These are phyloP conservation scores for Yamagishiella unicocca DNA, from an alignment of 139 green algal species.

Conservation along the genomic window DNA sequence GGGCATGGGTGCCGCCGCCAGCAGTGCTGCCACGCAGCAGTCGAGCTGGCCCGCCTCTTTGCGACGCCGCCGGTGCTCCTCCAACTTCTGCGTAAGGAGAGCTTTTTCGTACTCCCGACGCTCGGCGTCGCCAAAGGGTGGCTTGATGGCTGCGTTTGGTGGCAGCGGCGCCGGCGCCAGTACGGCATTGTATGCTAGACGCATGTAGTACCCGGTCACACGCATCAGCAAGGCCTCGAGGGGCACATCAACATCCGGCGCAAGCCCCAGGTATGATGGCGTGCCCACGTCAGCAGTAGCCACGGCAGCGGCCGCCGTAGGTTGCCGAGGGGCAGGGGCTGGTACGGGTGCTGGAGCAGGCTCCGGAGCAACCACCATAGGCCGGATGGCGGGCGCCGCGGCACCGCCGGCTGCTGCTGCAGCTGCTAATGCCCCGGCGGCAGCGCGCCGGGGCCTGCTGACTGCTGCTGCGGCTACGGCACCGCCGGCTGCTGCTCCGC, in stretches of 20 bases:
- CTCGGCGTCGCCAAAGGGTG: background rate
- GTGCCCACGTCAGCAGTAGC: background rate
- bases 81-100: background rate
- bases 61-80: constrained; percentile 31
- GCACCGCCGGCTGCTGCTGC: background rate
- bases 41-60: constrained; percentile 37
- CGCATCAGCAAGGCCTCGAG: constrained; percentile 33
- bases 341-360: background rate
- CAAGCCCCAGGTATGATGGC: constrained; percentile 2
- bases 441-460: background rate
- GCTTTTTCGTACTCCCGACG: constrained; percentile 10
- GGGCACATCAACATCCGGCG: constrained; percentile 27
- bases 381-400: background rate
- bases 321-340: no score
- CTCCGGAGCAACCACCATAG: background rate
- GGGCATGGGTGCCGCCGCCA: constrained; percentile 24
- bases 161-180: constrained; percentile 6
- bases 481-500: background rate
- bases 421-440: background rate
- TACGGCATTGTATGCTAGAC: constrained; percentile 10
- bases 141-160: background rate
- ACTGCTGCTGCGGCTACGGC: background rate
- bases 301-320: background rate
- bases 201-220: constrained; percentile 38
- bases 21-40: constrained; percentile 35